phyloP scores from a whole-genome alignment of 345 rosid species.

The Lepidium sativum region DNA sequence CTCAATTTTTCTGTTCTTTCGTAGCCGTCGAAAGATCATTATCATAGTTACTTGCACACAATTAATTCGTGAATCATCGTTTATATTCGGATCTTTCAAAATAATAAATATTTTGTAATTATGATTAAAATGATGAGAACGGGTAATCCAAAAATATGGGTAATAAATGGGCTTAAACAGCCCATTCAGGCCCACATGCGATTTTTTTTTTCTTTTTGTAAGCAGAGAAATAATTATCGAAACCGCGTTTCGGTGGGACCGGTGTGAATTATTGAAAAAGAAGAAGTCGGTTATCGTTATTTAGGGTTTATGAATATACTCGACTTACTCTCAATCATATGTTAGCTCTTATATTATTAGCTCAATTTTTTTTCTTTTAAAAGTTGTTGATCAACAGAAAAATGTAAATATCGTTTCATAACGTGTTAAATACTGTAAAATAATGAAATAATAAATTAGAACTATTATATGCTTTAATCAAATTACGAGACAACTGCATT shows the following conservation, averaged over 20 bases:
- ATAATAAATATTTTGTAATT: too few species aligned
- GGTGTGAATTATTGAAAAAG: not conserved
- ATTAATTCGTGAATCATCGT: not conserved
- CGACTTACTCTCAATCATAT: too few species aligned
- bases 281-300: not conserved
- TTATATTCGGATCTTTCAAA: not conserved
- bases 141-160: not conserved
- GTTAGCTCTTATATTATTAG: too few species aligned
- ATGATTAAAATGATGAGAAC: too few species aligned
- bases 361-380: too few species aligned
- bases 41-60: constrained; percentile 14
- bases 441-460: too few species aligned
- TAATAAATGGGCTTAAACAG: not conserved
- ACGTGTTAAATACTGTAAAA: too few species aligned
- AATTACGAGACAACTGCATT: too few species aligned
- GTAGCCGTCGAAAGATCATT: not conserved
- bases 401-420: too few species aligned
- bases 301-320: not conserved
- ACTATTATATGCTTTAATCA: too few species aligned
- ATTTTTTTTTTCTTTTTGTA: not conserved
- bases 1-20: not conserved
- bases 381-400: too few species aligned
- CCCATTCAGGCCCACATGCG: not conserved
- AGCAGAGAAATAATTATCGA: not conserved
- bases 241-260: not conserved